Conservation (phyloP, 106 monocot genomes). For the Cymbidium sinense region DNA sequence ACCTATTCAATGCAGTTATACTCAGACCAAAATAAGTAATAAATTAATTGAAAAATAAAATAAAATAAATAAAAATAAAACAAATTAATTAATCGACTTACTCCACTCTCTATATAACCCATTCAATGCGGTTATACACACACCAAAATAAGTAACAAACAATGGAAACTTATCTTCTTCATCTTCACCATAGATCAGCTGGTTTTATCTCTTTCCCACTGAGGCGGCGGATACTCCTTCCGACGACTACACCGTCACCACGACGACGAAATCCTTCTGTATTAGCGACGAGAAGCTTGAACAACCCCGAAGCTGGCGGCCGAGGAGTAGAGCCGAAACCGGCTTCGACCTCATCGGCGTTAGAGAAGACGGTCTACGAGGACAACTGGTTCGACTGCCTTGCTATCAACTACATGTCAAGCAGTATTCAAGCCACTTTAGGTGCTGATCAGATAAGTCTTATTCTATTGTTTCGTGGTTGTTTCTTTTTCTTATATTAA, state of each 20-base stretch:
- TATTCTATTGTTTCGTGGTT: no score
- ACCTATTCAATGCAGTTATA: no score
- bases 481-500: no score
- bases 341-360: background rate
- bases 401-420: conserved; percentile 57
- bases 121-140: background rate
- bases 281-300: conserved; percentile 9
- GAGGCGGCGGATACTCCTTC: no score
- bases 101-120: background rate
- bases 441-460: no score
- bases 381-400: conserved; percentile 77
- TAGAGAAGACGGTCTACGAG: conserved; percentile 22
- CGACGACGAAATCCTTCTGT: no score
- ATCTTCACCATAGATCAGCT: conserved; percentile 11
- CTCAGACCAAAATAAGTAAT: no score
- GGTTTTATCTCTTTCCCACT: background rate
- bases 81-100: no score
- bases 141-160: no score
- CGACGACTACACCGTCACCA: no score
- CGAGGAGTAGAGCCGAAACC: background rate
- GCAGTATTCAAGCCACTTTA: conserved; percentile 39
- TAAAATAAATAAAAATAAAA: no score
- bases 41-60: no score
- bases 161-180: conserved; percentile 19
- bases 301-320: background rate